These are phyloP conservation scores for Sporothrix luriei DNA, from an alignment of 2,329 filamentous ascomycete genomes.

Conservation along the genomic window DNA sequence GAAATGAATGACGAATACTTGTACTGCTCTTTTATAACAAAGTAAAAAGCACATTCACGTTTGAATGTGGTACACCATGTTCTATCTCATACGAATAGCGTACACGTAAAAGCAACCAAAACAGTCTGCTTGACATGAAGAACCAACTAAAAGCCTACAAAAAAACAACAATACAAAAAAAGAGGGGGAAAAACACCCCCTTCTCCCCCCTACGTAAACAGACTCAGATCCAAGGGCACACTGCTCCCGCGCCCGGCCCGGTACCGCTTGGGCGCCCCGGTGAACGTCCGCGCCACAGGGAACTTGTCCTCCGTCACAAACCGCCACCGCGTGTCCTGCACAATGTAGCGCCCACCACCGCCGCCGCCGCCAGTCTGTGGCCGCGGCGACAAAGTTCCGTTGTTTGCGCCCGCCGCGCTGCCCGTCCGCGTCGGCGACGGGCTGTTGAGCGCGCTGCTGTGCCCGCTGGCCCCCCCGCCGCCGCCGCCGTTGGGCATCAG, in stretches of 20 bases:
- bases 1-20: not conserved
- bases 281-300: slow-evolving; percentile 82
- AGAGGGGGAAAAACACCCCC: not conserved
- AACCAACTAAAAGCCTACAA: no score
- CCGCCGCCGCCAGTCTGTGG: slow-evolving; percentile 36
- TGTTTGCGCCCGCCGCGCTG: slow-evolving; percentile 37
- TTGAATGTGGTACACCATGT: no score
- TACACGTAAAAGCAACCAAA: no score
- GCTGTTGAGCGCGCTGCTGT: slow-evolving; percentile 44
- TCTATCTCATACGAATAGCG: no score
- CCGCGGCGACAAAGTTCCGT: slow-evolving; percentile 37
- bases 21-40: no score
- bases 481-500: slow-evolving; percentile 63
- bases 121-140: no score
- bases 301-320: slow-evolving; percentile 82
- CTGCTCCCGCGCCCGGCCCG: slow-evolving; percentile 90
- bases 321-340: slow-evolving; percentile 81
- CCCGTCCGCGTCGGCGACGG: slow-evolving; percentile 50
- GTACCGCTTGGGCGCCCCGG: slow-evolving; percentile 75
- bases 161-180: not conserved
- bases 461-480: slow-evolving; percentile 2
- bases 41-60: no score
- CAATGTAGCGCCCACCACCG: slow-evolving; percentile 52
- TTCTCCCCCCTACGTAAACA: slow-evolving; percentile 19
- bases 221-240: slow-evolving; percentile 81